These are phyloP conservation scores for Agaricus blazei DNA, from an alignment of 768 basidiomycete genomes.

Conservation along the genomic window DNA sequence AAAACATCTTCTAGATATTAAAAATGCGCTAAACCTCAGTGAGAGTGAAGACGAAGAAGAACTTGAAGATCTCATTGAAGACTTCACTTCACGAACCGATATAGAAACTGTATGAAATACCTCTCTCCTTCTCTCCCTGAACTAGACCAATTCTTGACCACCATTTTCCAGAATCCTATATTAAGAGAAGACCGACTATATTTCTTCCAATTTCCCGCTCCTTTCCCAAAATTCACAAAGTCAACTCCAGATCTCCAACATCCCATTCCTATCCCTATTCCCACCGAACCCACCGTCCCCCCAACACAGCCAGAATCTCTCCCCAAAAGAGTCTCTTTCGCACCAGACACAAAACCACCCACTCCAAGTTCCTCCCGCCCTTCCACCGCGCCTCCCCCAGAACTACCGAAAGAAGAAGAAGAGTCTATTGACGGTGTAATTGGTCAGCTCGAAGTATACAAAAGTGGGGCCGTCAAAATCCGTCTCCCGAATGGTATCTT, in stretches of 20 bases:
- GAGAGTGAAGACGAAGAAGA: slow-evolving; percentile 78
- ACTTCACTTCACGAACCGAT: slow-evolving; percentile 47
- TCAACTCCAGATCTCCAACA: slow-evolving; percentile 14
- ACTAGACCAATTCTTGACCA: not conserved
- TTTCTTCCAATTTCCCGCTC: slow-evolving; percentile 86
- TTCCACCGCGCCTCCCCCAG: slow-evolving; percentile 22
- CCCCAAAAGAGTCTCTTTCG: slow-evolving; percentile 59
- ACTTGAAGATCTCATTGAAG: slow-evolving; percentile 69
- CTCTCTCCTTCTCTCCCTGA: not conserved
- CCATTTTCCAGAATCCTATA: slow-evolving; percentile 35
- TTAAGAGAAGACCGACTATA: slow-evolving; percentile 66
- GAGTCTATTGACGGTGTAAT: slow-evolving; percentile 66
- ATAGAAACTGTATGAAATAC: slow-evolving; percentile 31
- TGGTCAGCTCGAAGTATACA: slow-evolving; percentile 81
- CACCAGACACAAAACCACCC: slow-evolving; percentile 49
- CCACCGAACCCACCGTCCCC: not conserved
- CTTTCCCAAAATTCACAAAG: slow-evolving; percentile 66
- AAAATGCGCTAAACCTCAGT: slow-evolving; percentile 63
- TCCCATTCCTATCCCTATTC: slow-evolving; percentile 20
- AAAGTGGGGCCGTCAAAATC: slow-evolving; percentile 84
- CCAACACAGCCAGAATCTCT: not conserved
- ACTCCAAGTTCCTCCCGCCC: slow-evolving; percentile 20
- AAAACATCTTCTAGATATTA: slow-evolving; percentile 29
- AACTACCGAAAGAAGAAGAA: slow-evolving; percentile 26
- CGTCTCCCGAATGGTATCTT: slow-evolving; percentile 76